Evolutionary conservation across 2,329 filamentous ascomycete species (phyloP), one percentile per base, ranked within the genome.

Genomic region (Cladophialophora exuberans): DNA sequence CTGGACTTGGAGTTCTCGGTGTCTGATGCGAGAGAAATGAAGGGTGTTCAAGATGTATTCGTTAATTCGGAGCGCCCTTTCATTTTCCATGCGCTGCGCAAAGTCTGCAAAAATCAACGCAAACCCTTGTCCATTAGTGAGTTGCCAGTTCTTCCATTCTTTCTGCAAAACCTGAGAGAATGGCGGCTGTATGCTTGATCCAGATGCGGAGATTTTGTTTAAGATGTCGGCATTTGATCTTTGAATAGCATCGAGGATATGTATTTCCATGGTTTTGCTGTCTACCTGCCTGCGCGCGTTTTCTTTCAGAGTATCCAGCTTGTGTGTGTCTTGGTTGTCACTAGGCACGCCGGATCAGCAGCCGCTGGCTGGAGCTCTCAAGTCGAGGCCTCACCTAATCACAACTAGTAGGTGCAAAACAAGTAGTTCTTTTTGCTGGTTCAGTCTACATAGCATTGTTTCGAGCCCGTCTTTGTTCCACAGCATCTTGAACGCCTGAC

Each of bases 391-490:
- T 50, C 15, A 28, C 47, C 47, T 50, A 6, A 42, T 28, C 4
- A 42, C 33, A n/a, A 50, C 47, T 22, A 42, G 47, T n/a, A 50
- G 30, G 17, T 42, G 31, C n/a, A 50, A 23, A 2, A 50, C 31
- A 20, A 50, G 20, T 15, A 41, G 46, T 35, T 50, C 28, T 11
- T 33, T 5, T 20, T 18, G 30, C n/a, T 42, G 33, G 23, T 26
- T n/a, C 15, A 50, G 23, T 22, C 35, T 18, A 18, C 15, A 6
- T 13, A 33, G 33, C 33, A 39, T 39, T 6, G 33, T 28, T 26
- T 51, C 47, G n/a, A 51, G 26, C 17, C 17, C 6, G n/a, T 51
- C 47, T 20, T 42, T 51, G 31, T 23, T 28, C 47, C 47, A 51
- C n/a, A 51, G 22, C 10, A 23, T 35, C 20, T 51, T 51, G 38